Conservation (phyloP, 495 filamentous ascomycete genomes). For the Daldinia caldariorum region DNA sequence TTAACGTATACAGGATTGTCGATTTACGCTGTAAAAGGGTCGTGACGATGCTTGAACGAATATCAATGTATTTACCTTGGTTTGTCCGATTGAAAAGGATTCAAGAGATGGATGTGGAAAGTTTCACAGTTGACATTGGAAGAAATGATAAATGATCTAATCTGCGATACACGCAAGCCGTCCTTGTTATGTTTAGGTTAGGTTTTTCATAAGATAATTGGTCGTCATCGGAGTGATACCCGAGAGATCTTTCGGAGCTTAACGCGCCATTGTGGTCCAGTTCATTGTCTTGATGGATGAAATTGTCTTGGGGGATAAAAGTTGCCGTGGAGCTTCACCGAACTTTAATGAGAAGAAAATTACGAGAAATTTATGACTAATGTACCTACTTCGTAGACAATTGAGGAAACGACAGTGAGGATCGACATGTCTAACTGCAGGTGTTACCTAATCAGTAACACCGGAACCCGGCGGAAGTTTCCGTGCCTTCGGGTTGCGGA, state of each 20-base stretch:
- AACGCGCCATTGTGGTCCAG: conserved; percentile 6
- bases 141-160: conserved; percentile 8
- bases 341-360: conserved; percentile 6
- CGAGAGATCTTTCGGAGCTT: conserved; percentile 4
- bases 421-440: background rate
- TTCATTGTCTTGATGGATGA: conserved; percentile 3
- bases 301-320: background rate
- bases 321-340: conserved; percentile 1
- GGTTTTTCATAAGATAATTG: conserved; percentile 8
- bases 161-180: conserved; percentile 18
- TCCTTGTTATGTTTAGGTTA: conserved; percentile 10
- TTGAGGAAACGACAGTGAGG: conserved; percentile 9
- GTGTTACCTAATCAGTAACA: conserved; percentile 6
- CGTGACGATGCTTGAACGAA: background rate
- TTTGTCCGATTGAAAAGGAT: background rate
- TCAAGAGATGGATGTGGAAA: conserved; percentile 11
- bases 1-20: background rate
- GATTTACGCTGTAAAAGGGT: background rate
- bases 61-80: conserved; percentile 4
- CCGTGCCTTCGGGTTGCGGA: conserved; percentile 2
- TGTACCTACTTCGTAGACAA: background rate
- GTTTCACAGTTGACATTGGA: conserved; percentile 11
- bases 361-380: conserved; percentile 6
- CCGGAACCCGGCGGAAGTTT: conserved; percentile 20
- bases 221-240: background rate